phyloP scores from a whole-genome alignment of 805 yeast genomes.

The Saccharomyces mikatae region DNA sequence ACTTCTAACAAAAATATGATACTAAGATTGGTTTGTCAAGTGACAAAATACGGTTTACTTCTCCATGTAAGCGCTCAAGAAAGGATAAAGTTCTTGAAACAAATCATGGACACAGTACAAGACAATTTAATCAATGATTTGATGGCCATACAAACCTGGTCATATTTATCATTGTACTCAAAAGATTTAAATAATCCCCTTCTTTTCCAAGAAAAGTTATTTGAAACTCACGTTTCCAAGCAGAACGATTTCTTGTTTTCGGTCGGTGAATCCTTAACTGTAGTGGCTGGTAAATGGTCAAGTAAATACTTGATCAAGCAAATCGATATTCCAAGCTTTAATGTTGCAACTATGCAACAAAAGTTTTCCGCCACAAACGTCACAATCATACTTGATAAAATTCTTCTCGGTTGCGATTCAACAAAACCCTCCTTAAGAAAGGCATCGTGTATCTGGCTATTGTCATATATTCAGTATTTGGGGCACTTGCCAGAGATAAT shows the following conservation, averaged over 20 bases:
- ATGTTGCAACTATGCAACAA: constrained; percentile 7
- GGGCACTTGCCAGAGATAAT: constrained; percentile 38
- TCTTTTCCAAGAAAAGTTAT: constrained; percentile 38
- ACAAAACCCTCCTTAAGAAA: constrained; percentile 70
- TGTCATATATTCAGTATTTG: constrained; percentile 71
- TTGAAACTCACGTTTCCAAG: constrained; percentile 54
- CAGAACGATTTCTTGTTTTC: constrained; percentile 71
- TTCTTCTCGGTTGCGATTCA: constrained; percentile 46
- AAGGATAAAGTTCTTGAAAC: constrained; percentile 15
- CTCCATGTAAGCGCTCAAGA: constrained; percentile 10
- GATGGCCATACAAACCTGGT: constrained; percentile 46
- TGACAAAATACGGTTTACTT: constrained; percentile 35
- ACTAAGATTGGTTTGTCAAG: constrained; percentile 23
- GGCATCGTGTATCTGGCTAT: constrained; percentile 78
- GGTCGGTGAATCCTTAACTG: constrained; percentile 75
- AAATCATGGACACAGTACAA: constrained; percentile 27
- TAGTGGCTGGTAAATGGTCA: constrained; percentile 68
- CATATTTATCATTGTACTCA: constrained; percentile 42
- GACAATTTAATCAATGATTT: constrained; percentile 51
- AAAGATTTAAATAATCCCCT: constrained; percentile 27
- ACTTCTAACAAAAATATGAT: constrained; percentile 1
- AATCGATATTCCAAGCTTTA: constrained; percentile 44
- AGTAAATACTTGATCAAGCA: constrained; percentile 46
- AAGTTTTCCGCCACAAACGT: constrained; percentile 12
- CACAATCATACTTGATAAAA: constrained; percentile 35